Evolutionary conservation across 768 basidiomycete species (phyloP).

Genomic region (Boletus eberwhitei): DNA sequence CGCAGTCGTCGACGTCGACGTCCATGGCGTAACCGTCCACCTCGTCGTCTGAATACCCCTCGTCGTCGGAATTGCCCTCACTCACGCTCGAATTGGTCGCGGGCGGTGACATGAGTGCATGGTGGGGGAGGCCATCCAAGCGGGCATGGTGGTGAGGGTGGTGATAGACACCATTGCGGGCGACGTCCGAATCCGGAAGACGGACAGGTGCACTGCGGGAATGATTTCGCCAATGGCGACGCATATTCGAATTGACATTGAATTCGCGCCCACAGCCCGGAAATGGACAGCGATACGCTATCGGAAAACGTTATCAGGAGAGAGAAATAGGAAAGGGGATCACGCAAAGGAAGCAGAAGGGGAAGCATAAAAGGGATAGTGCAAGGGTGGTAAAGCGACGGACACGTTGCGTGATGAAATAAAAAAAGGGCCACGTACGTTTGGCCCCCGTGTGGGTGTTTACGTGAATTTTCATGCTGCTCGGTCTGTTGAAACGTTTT

Average conservation of each 20-base stretch:
- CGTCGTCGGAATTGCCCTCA: constrained; percentile 29
- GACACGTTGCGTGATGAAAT: constrained; percentile 23
- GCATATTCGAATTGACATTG: constrained; percentile 85
- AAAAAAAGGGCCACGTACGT: constrained; percentile 27
- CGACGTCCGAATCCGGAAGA: constrained; percentile 21
- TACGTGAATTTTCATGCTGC: constrained; percentile 41
- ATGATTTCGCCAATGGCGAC: constrained; percentile 74
- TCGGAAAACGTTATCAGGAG: constrained; percentile 12
- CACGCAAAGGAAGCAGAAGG: not conserved
- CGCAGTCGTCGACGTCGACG: constrained; percentile 17
- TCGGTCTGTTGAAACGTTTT: constrained; percentile 42
- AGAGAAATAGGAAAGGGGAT: not conserved
- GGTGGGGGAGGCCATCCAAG: constrained; percentile 7
- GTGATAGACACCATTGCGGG: constrained; percentile 2
- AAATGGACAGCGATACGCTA: constrained; percentile 73
- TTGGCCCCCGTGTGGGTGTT: constrained; percentile 41
- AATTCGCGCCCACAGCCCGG: constrained; percentile 74
- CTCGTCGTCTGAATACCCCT: constrained; percentile 26
- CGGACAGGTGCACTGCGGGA: constrained; percentile 25
- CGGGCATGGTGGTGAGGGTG: constrained; percentile 9
- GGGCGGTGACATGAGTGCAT: constrained; percentile 27
- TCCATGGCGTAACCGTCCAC: constrained; percentile 23
- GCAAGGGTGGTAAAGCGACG: constrained; percentile 12
- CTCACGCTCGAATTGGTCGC: constrained; percentile 30
- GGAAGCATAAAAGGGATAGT: constrained; percentile 5